A percentile compares a stretch with the other conserved stretches of the same genome.
Conservation (phyloP, 176 grass and related monocot genomes). For the Microstegium vimineum region DNA sequence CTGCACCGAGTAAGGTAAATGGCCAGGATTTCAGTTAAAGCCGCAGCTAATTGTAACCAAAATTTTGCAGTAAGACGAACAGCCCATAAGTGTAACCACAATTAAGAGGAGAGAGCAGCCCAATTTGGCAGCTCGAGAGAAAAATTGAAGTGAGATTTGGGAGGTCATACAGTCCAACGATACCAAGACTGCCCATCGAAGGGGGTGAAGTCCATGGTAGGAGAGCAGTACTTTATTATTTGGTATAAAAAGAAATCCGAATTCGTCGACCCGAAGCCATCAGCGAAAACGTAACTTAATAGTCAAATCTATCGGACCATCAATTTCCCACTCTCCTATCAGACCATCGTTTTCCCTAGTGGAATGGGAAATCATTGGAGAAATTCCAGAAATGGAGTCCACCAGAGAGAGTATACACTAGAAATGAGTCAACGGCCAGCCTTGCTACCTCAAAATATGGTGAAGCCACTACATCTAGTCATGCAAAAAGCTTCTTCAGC, state of each 20-base stretch:
- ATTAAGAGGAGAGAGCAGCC: not conserved
- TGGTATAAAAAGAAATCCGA: not conserved
- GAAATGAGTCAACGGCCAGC: not conserved
- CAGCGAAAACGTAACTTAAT: not conserved
- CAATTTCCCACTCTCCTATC: not conserved
- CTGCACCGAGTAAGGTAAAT: conserved; percentile 30
- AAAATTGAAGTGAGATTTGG: conserved; percentile 9
- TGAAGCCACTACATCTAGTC: not conserved
- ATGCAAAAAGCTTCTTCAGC: not conserved
- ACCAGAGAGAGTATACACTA: not conserved
- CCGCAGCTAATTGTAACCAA: no score
- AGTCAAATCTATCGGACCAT: not conserved
- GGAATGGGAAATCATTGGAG: not conserved
- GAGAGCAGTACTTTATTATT: not conserved
- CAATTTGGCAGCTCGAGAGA: not conserved
- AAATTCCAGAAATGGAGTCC: conserved; percentile 6
- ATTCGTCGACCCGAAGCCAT: not conserved
- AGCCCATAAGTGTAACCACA: not conserved
- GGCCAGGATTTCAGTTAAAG: not conserved
- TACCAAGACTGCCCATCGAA: not conserved
- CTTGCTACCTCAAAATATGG: not conserved
- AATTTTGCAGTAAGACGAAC: not conserved
- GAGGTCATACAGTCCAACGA: not conserved
- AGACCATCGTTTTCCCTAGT: not conserved
- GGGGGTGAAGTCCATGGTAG: not conserved